These are phyloP conservation scores for Psophocarpus tetragonolobus DNA, from an alignment of 306 rosid species.

Conservation along the genomic window DNA sequence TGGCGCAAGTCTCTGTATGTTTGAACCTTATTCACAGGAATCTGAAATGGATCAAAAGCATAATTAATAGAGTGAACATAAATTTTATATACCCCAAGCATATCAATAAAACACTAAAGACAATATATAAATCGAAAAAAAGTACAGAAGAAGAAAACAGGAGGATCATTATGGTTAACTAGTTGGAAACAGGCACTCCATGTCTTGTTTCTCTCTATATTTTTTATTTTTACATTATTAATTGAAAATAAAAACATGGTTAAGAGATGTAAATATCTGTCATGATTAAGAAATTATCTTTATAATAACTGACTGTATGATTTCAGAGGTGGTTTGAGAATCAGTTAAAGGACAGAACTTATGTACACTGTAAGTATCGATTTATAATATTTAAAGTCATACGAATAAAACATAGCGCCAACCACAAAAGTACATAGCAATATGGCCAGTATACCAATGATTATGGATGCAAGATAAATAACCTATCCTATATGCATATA, in stretches of 20 bases:
- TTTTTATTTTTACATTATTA: no score
- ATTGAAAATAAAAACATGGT: no score
- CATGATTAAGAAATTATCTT: no score
- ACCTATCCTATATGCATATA: background rate
- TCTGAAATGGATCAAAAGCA: constrained; percentile 50
- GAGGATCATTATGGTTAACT: constrained; percentile 6
- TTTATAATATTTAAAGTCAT: background rate
- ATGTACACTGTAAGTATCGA: no score
- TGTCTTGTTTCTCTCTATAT: no score
- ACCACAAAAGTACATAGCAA: background rate
- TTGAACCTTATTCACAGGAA: constrained; percentile 86
- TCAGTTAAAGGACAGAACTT: no score
- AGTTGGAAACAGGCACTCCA: no score
- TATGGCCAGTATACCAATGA: background rate
- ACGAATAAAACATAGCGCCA: background rate
- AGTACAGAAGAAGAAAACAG: constrained; percentile 6
- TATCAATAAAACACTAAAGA: background rate
- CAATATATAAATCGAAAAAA: background rate
- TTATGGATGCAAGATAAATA: background rate
- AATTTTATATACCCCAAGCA: constrained; percentile 1
- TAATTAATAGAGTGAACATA: background rate
- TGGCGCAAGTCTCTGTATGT: constrained; percentile 87
- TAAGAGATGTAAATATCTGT: no score
- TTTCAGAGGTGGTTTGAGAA: no score
- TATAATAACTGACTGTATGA: no score